Base-by-base conservation (phyloP, 305 asterid species). In the Plantago lanceolata region DNA sequence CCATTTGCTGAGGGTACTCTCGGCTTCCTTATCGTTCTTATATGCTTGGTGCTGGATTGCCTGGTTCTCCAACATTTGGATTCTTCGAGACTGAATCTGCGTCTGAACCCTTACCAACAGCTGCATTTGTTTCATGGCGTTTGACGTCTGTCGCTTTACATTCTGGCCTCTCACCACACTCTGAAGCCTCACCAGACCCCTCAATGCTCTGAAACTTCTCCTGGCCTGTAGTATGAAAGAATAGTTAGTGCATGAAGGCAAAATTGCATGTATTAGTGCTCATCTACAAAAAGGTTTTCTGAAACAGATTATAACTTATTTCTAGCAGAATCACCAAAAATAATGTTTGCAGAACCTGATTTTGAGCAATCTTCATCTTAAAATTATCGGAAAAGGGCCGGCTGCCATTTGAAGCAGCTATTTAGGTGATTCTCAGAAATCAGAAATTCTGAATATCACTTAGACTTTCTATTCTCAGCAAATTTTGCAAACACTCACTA, bases 41-140 rank as follows among this genome's bases (percentile, higher is more conserved):
- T 69, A 68, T 40, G 84, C 68, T 63, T 74, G 84, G 45, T 48
- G 70, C 57, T 67, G 79, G 31, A 70, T 18, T 48, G 79, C 80
- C 13, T 69, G 80, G 60, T 75, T 81, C 59, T 86, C 86, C 70
- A 84, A 62, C 87, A 80, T 86, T 53, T 80, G 88, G 70, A 84
- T 78, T 64, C 94, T 76, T 31, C 84, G 63, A 6, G 88, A 79
- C 47, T 84, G 90, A 71, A 86, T 82, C 68, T 86, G 94, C n/a
- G 78, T 79, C 69, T 86, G 94, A 49, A 86, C 79, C 52, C 88
- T 63, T 35, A 78, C 86, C 40, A 86, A 67, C 53, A 78, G 82
- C 75, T 86, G 90, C 94, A 86, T 79, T 29, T 80, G 84, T 64
- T 86, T 86, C 81, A 86, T 71, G 37, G 94, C 84, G 52, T 75